Evolutionary conservation across 1,284 basidiomycete species (phyloP), one percentile per base, ranked within the genome.

Genomic region (Austroboletus novae-zelandiae): DNA sequence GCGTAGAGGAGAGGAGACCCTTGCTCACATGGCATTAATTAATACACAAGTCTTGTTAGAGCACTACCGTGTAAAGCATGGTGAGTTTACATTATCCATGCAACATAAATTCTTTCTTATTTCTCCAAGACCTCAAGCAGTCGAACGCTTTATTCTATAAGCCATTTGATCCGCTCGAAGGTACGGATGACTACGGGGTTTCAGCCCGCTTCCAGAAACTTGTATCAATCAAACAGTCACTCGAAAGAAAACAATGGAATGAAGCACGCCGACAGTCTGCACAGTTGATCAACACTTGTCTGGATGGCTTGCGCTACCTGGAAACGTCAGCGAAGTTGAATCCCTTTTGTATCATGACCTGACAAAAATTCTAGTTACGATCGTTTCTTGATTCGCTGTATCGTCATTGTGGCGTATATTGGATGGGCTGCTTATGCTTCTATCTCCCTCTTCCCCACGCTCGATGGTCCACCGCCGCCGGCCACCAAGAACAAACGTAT

Each of bases 21-120:
- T 74, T 42, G 88, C 88, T 2, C 68, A 71, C 34, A 79, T 79
- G 17, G 78, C 82, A 9, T 68, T 89, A 9, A 79, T 84, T 5
- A 94, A 94, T 64, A 83, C 89, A 0, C 78, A 81, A 65, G 83
- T 87, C 46, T 77, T 94, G 15, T 61, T 92, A 39, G 90, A 94
- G 55, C 89, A 94, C 57, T 94, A 91, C 65, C 74, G 78, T 29
- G 75, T 89, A 43, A 94, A 94, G 62, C 84, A 92, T 59, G 78
- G 89, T 88, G 58, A 34, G 75, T 46, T 35, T 13, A 25, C 18
- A 10, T 43, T 11, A 30, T 13, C 9, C 6, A 18, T 45, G 11
- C 27, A 45, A 43, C 37, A 11, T 43, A 52, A n/a, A 8, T 8
- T 27, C 9, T 23, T 48, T 27, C 45, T 63, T 25, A 51, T 31